phyloP scores from a whole-genome alignment of 2,329 filamentous ascomycete species.

The Colletotrichum simmondsii region DNA sequence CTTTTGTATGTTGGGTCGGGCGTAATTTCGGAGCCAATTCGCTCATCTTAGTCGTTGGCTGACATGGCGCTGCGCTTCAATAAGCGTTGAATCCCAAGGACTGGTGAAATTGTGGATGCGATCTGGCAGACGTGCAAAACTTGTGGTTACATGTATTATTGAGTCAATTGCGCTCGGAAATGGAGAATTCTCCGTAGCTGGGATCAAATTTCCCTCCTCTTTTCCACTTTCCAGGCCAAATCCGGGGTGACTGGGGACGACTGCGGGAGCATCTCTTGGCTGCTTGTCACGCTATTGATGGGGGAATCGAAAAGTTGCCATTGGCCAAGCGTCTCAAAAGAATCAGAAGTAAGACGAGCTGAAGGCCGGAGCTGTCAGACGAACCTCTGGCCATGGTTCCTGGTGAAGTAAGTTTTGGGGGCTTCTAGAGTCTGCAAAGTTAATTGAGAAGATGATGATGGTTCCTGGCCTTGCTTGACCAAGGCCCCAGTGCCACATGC shows the following conservation, averaged over 20 bases:
- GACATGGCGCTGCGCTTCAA: not conserved
- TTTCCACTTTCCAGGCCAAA: not conserved
- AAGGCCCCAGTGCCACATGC: not conserved
- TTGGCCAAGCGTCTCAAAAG: not conserved
- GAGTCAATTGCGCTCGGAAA: not conserved
- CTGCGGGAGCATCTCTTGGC: slow-evolving; percentile 13
- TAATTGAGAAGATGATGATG: not conserved
- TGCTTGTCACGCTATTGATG: not conserved
- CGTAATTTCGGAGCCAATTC: slow-evolving; percentile 5
- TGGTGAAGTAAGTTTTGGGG: not conserved
- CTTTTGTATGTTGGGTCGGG: not conserved
- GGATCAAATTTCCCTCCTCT: not conserved
- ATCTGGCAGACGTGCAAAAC: not conserved
- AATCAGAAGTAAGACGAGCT: not conserved
- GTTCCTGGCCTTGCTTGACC: not conserved
- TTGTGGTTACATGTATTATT: not conserved
- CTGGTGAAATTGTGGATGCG: not conserved
- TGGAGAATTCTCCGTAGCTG: not conserved
- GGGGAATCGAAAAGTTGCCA: not conserved
- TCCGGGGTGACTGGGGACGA: slow-evolving; percentile 18
- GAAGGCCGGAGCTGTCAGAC: not conserved
- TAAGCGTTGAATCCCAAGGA: not conserved
- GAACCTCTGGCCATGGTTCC: not conserved
- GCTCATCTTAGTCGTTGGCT: not conserved
- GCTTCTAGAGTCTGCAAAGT: not conserved